These are phyloP conservation scores for Fusarium decemcellulare DNA, from an alignment of 2,329 filamentous ascomycete species.

Conservation along the genomic window DNA sequence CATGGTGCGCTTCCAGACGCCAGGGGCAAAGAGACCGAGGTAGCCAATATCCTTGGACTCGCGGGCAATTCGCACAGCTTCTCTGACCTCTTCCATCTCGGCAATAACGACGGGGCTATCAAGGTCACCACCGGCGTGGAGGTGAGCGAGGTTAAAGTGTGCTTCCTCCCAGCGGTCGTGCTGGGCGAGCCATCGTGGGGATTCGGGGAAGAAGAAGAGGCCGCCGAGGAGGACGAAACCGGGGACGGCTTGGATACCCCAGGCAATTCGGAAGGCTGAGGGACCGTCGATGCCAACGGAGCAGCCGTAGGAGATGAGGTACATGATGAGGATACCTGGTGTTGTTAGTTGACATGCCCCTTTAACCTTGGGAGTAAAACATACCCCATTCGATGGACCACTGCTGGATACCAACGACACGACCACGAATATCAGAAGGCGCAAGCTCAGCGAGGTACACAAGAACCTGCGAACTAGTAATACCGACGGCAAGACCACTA, in stretches of 20 bases:
- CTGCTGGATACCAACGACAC: constrained; percentile 80
- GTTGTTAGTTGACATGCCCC: constrained; percentile 2
- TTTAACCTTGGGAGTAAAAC: not conserved
- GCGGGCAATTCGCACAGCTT: constrained; percentile 55
- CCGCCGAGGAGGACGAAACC: constrained; percentile 70
- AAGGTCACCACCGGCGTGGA: constrained; percentile 70
- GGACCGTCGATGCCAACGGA: constrained; percentile 66
- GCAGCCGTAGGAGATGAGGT: constrained; percentile 76
- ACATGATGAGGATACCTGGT: constrained; percentile 78
- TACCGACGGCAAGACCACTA: constrained; percentile 76
- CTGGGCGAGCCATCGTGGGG: constrained; percentile 74
- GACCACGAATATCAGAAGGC: constrained; percentile 69
- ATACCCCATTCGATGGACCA: constrained; percentile 77
- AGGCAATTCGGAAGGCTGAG: constrained; percentile 74
- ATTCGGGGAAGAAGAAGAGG: constrained; percentile 73
- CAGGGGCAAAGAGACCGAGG: constrained; percentile 60
- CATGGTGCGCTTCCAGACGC: constrained; percentile 65
- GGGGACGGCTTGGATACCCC: constrained; percentile 75
- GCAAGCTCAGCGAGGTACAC: constrained; percentile 79
- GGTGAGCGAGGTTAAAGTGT: constrained; percentile 65
- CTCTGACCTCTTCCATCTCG: constrained; percentile 68
- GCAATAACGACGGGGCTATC: constrained; percentile 69
- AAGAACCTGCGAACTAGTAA: constrained; percentile 76
- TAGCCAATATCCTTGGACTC: constrained; percentile 57
- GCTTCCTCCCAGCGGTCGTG: constrained; percentile 72